These are phyloP conservation scores for Chlamydomonas incerta DNA, from an alignment of 139 green algal genomes.

Conservation along the genomic window DNA sequence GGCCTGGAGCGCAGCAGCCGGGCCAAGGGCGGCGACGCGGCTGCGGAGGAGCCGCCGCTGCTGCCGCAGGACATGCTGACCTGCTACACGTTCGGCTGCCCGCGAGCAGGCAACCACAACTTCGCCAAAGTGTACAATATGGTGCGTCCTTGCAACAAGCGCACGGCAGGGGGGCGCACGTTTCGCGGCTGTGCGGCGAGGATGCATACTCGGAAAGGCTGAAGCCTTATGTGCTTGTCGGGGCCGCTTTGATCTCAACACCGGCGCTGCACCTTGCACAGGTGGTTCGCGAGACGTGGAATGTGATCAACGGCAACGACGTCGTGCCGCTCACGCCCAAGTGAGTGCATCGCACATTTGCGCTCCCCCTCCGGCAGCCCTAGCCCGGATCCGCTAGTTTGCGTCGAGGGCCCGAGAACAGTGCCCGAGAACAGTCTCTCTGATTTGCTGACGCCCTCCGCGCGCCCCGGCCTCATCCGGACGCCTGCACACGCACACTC, in stretches of 20 bases:
- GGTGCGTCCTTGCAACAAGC: too few relatives aligned
- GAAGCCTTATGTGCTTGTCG: not conserved
- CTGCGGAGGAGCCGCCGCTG: not conserved
- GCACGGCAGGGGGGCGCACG: too few relatives aligned
- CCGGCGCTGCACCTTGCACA: not conserved
- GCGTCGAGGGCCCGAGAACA: too few relatives aligned
- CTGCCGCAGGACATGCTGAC: conserved; percentile 43
- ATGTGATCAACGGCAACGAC: not conserved
- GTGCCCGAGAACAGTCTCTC: too few relatives aligned
- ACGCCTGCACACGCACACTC: too few relatives aligned
- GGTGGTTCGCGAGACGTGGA: not conserved
- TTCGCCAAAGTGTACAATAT: conserved; percentile 72
- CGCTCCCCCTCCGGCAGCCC: too few relatives aligned
- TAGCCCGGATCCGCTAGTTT: too few relatives aligned
- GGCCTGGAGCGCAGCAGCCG: too few relatives aligned
- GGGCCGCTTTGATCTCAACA: not conserved
- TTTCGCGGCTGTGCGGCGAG: not conserved
- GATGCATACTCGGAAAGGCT: not conserved
- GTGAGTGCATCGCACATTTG: too few relatives aligned
- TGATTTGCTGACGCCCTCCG: too few relatives aligned
- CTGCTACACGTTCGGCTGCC: conserved; percentile 81
- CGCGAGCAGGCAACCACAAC: conserved; percentile 79
- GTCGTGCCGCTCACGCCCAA: not conserved
- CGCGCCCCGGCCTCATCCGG: too few relatives aligned
- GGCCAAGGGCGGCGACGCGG: too few relatives aligned